Base-by-base conservation (phyloP, 768 basidiomycete species). In the Amanita exitialis region DNA sequence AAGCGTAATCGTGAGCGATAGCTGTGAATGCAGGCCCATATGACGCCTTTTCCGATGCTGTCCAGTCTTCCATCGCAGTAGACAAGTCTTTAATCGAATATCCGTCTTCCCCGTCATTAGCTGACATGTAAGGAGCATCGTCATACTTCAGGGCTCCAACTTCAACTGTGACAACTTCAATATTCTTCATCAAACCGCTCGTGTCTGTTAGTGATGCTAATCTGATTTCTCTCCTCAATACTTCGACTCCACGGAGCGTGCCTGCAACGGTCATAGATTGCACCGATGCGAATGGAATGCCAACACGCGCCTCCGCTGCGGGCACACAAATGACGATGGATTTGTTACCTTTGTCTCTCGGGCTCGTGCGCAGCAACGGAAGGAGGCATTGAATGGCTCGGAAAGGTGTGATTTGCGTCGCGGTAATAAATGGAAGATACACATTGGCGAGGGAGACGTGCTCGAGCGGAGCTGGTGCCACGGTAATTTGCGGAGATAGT, bases 261-360 rank as follows among this genome's bases (percentile, higher is more conserved):
- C 80, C 79, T 3, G 81, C 82, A 27, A 84, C 81, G 54, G 78
- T 80, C 85, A 92, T 90, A 9, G 86, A 78, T 52, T 80, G 79
- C 37, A 83, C 78, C 6, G 75, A 69, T 9, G 72, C 62, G 52
- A 79, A 89, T 5, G 88, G 85, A n/a, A 89, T 68, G 9, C 88
- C 88, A 36, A 87, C 80, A 47, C 79, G 79, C 37, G 80, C 76
- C 58, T 86, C 80, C 38, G 78, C 77, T 15, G 83, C 82, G 0
- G 90, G 86, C 7, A 90, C 66, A 60, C 88, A 90, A 32, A 90
- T 67, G 38, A 91, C 70, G 54, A 91, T 80, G 10, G 78, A 73
- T 59, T 80, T 80, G 46, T 71, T 71, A 46, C 73, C 67, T 32
- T 74, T 70, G 63, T 80, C 78, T 28, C 70, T 73, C 8, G 83